Evolutionary conservation across 2,329 filamentous ascomycete genomes (phyloP), one percentile per base, ranked within the genome.

Genomic region (Didymella lethalis): DNA sequence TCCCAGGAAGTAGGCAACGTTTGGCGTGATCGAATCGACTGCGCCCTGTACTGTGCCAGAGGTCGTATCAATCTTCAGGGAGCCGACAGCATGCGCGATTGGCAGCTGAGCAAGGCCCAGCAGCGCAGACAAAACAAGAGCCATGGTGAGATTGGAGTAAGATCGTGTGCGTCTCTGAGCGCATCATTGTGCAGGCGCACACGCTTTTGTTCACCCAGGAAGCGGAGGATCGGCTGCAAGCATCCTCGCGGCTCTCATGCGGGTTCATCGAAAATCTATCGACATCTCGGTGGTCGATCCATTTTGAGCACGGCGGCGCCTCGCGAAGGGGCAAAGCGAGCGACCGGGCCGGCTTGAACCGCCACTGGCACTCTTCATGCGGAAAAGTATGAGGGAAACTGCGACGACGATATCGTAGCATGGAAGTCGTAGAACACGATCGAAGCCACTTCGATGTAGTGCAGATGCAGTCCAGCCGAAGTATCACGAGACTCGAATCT

Each of bases 1-100:
- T 20, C 72, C 69, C n/a, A 75, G 70, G 57, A 77, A 78, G 54
- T 78, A 71, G 7, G 75, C 74, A 23, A 79, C 76, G 47, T 74
- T 66, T 1, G 77, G 76, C 12, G 71, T 72, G 11, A 68, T 72
- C 29, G 68, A 62, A 41, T 77, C 72, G 10, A 76, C 57, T 26
- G 75, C 62, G 4, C 77, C 77, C 26, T 70, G 70, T 20, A 76
- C 68, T n/a, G 48, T 31, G 6, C 72, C 72, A 31, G 70, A 72
- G 10, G 71, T 64, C 4, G 72, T 73, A 4, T 68, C 63, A n/a
- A 72, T 59, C 8, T 57, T 61, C 40, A 68, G 45, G 11, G 61
- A 66, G 31, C 36, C 54, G 7, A 66, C 55, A 46, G 68, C 70
- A 31, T 41, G 25, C 16, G 43, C 57, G 18, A 54, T 14, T 6